Evolutionary conservation across 768 basidiomycete genomes (phyloP).

Genomic region (Gyrodon lividus): DNA sequence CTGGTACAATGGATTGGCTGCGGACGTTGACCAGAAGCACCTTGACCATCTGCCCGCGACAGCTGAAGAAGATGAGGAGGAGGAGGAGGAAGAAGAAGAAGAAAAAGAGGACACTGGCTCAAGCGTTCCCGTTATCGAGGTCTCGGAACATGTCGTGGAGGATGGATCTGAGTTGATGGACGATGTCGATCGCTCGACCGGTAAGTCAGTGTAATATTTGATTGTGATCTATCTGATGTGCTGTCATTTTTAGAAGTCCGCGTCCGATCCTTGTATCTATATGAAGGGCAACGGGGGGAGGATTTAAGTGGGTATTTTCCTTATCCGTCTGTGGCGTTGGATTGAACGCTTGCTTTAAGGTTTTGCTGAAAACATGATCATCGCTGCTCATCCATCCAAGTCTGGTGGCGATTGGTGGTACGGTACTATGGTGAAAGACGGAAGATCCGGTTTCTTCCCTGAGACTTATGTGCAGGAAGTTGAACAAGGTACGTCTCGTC

Average conservation of each 20-base stretch:
- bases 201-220: slow-evolving; percentile 38
- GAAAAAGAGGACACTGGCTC: slow-evolving; percentile 45
- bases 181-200: slow-evolving; percentile 66
- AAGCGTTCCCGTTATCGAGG: slow-evolving; percentile 55
- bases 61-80: slow-evolving; percentile 62
- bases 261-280: slow-evolving; percentile 80
- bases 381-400: slow-evolving; percentile 85
- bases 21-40: slow-evolving; percentile 49
- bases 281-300: slow-evolving; percentile 82
- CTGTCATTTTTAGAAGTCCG: slow-evolving; percentile 52
- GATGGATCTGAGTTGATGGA: slow-evolving; percentile 52
- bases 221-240: slow-evolving; percentile 3
- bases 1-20: slow-evolving; percentile 88
- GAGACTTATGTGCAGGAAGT: slow-evolving; percentile 81
- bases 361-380: slow-evolving; percentile 76
- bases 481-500: slow-evolving; percentile 46
- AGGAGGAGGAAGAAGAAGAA: slow-evolving; percentile 64
- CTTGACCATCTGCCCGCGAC: slow-evolving; percentile 49
- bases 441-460: slow-evolving; percentile 86
- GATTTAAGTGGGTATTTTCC: slow-evolving; percentile 68
- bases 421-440: slow-evolving; percentile 63
- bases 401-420: slow-evolving; percentile 92
- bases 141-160: slow-evolving; percentile 46
- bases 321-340: neutral
- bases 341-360: slow-evolving; percentile 39